Percentiles rank a stretch among this genome's conserved stretches.
phyloP scores from a whole-genome alignment of 768 basidiomycete genomes.

The Lentinus brumalis region DNA sequence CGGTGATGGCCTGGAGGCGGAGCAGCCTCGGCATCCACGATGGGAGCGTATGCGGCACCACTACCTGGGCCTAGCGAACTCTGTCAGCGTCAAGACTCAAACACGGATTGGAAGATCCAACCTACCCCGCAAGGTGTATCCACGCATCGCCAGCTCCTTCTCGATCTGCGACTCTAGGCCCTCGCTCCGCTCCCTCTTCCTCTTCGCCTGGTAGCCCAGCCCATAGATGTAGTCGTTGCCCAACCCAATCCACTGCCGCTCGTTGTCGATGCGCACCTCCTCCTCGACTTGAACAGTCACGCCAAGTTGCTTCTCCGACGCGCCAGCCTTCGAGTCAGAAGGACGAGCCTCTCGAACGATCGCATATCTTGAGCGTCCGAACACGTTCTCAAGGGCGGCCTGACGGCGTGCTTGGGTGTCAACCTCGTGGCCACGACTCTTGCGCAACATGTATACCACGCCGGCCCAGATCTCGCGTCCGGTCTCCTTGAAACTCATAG shows the following conservation, averaged over 20 bases:
- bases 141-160: slow-evolving; percentile 51
- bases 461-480: slow-evolving; percentile 62
- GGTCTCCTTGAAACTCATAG: slow-evolving; percentile 71
- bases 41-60: slow-evolving; percentile 6
- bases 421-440: slow-evolving; percentile 57
- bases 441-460: slow-evolving; percentile 56
- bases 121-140: slow-evolving; percentile 35
- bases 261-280: slow-evolving; percentile 45
- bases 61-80: neutral
- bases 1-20: slow-evolving; percentile 22
- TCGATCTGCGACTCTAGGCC: slow-evolving; percentile 55
- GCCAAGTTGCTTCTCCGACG: slow-evolving; percentile 17
- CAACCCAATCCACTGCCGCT: slow-evolving; percentile 54
- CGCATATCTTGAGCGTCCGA: slow-evolving; percentile 32
- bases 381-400: slow-evolving; percentile 37
- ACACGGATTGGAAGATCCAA: neutral
- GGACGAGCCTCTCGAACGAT: slow-evolving; percentile 18
- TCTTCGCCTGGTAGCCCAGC: slow-evolving; percentile 30
- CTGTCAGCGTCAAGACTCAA: slow-evolving; percentile 1
- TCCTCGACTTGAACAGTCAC: slow-evolving; percentile 45
- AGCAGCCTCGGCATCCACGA: slow-evolving; percentile 20
- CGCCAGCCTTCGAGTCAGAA: slow-evolving; percentile 7
- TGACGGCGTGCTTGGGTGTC: slow-evolving; percentile 45
- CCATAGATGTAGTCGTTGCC: slow-evolving; percentile 46
- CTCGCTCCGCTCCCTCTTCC: slow-evolving; percentile 51